Conservation (phyloP, 208 protist genomes). For the Crithidia mellificae region DNA sequence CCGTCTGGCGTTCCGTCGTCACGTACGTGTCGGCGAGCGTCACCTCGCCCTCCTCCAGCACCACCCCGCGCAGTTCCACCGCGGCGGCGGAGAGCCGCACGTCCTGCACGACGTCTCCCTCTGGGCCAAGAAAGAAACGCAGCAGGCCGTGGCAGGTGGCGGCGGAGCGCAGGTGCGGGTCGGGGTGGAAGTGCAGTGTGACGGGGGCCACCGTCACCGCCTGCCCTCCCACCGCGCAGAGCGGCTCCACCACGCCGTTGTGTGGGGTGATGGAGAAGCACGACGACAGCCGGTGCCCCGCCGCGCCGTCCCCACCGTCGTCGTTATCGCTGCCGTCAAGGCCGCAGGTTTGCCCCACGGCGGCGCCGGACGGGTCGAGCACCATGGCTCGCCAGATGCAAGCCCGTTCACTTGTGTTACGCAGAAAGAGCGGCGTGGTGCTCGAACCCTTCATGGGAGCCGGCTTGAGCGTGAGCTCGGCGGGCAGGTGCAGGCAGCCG, state of each 20-base stretch:
- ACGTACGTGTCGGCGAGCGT: constrained; percentile 90
- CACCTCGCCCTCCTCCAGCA: constrained; percentile 62
- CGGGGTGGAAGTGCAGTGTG: constrained; percentile 29
- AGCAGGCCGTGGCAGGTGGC: constrained; percentile 36
- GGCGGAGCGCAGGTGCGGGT: constrained; percentile 19
- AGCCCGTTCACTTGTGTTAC: constrained; percentile 68
- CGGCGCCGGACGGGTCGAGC: constrained; percentile 13
- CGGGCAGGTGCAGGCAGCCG: constrained; percentile 86
- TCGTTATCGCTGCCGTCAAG: no score
- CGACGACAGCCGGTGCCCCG: constrained; percentile 38
- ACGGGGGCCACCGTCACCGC: constrained; percentile 32
- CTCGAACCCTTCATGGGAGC: constrained; percentile 75
- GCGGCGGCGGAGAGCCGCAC: constrained; percentile 59
- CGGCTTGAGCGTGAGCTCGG: constrained; percentile 53
- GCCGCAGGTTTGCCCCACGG: no score
- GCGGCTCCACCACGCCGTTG: constrained; percentile 63
- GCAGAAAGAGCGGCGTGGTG: constrained; percentile 84
- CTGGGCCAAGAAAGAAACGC: constrained; percentile 81
- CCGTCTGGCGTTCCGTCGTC: constrained; percentile 79
- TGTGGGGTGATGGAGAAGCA: constrained; percentile 61
- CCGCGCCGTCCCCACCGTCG: not conserved
- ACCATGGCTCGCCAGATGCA: constrained; percentile 71
- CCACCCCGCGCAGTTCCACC: constrained; percentile 70
- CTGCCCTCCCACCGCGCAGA: constrained; percentile 44
- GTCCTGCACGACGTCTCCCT: constrained; percentile 80